These are phyloP conservation scores for Chiua virens DNA, from an alignment of 768 basidiomycete genomes.

Conservation along the genomic window DNA sequence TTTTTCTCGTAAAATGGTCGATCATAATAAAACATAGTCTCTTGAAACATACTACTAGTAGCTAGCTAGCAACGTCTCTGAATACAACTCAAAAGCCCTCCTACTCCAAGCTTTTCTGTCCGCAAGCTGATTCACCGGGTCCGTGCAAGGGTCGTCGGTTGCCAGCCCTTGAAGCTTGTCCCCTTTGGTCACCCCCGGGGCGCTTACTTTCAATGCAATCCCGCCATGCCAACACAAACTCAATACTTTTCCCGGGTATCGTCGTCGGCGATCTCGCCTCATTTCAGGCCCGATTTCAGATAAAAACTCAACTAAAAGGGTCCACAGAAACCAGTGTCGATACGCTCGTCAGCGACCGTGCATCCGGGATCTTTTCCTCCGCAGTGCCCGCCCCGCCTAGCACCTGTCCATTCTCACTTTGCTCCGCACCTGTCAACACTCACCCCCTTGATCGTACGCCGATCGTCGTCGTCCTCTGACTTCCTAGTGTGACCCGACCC, in stretches of 20 bases:
- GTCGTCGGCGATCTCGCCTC: constrained; percentile 10
- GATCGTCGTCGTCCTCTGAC: constrained; percentile 43
- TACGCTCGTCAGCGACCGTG: constrained; percentile 6
- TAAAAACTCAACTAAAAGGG: background rate
- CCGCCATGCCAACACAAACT: constrained; percentile 12
- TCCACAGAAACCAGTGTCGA: constrained; percentile 24
- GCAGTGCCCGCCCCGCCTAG: constrained; percentile 8
- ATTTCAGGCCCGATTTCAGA: background rate
- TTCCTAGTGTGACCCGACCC: constrained; percentile 7
- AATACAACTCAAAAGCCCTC: no score
- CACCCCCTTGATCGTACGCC: constrained; percentile 38
- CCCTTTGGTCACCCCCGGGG: constrained; percentile 20
- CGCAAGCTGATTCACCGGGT: constrained; percentile 2
- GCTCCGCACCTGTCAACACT: constrained; percentile 20
- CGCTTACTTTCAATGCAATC: constrained; percentile 2
- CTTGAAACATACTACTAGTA: background rate
- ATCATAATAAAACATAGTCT: constrained; percentile 11
- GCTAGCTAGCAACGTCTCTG: no score
- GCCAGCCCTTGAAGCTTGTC: constrained; percentile 20
- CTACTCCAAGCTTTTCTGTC: no score
- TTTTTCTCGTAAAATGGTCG: constrained; percentile 27
- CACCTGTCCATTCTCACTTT: constrained; percentile 8
- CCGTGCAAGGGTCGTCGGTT: constrained; percentile 15
- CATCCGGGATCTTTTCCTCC: constrained; percentile 22
- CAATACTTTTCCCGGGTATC: constrained; percentile 1